Evolutionary conservation across 768 basidiomycete genomes (phyloP), one percentile per base, ranked within the genome.

Genomic region (Amanita exitialis): DNA sequence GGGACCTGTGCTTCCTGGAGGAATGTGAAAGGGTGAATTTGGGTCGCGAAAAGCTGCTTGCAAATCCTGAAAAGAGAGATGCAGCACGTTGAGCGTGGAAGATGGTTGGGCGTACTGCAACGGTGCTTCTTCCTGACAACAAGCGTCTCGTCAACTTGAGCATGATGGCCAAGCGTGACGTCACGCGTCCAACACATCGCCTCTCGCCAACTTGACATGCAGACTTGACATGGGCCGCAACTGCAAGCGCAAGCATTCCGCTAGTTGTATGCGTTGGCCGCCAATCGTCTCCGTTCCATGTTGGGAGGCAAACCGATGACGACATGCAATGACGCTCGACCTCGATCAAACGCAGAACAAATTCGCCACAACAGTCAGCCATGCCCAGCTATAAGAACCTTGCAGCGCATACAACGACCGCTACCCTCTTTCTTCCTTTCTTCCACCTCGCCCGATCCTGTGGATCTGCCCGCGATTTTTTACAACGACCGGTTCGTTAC

Each of bases 31-130:
- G n/a, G 83, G 83, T 1, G 82, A 83, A 0, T 69, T 66, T 2
- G 81, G 80, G 55, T 86, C 78, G 28, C 72, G 71, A 58, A 85
- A 85, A 9, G 76, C 76, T 4, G 74, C 75, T 59, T 74, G 80
- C 6, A 86, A 71, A n/a, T 71, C 72, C 83, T 86, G 57, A 6
- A 38, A 28, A 23, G 4, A 8, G 8, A 3, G 12, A 18, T 32
- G 30, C 10, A 44, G n/a, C 23, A 36, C n/a, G n/a, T 36, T 44
- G 16, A 41, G 12, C 23, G 30, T 30, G 21, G 15, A 32, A 12
- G 16, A 7, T 15, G 10, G 37, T n/a, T 34, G 16, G 15, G 21
- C 39, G 23, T 20, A 50, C 49, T 27, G 49, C 28, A 23, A 50
- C 15, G 16, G 16, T 43, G 30, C 37, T 23, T 20, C 41, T 50